Evolutionary conservation across 2,329 filamentous ascomycete species (phyloP).

Genomic region (Dactylellina parvicollis): DNA sequence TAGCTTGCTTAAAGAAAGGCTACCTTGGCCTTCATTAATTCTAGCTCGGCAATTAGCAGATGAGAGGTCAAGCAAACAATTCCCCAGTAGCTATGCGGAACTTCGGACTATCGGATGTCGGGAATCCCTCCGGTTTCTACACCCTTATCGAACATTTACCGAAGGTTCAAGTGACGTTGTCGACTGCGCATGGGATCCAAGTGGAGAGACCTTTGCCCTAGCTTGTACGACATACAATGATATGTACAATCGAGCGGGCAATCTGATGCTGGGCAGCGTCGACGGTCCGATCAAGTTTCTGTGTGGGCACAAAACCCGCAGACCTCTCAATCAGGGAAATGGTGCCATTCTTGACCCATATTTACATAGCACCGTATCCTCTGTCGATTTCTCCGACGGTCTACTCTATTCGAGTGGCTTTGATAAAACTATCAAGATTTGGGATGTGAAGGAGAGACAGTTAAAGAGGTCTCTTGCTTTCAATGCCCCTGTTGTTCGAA

Average conservation of each 20-base stretch:
- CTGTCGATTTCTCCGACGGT: constrained; percentile 53
- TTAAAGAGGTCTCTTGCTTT: constrained; percentile 29
- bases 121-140: constrained; percentile 39
- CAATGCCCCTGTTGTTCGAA: constrained; percentile 18
- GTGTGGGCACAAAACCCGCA: constrained; percentile 54
- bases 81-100: constrained; percentile 18
- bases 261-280: constrained; percentile 56
- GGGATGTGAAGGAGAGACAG: constrained; percentile 50
- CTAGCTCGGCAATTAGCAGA: constrained; percentile 18
- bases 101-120: constrained; percentile 13
- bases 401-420: constrained; percentile 56
- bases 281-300: constrained; percentile 55
- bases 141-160: constrained; percentile 54
- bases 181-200: constrained; percentile 56
- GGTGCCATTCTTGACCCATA: constrained; percentile 50
- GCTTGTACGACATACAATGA: constrained; percentile 54
- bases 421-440: constrained; percentile 56
- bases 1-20: neutral
- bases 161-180: constrained; percentile 57
- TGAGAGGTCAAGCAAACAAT: constrained; percentile 6
- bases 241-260: constrained; percentile 57
- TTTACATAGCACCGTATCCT: constrained; percentile 56
- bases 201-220: constrained; percentile 55
- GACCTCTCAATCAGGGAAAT: constrained; percentile 38
- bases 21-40: constrained; percentile 20